phyloP scores from a whole-genome alignment of 805 yeast species.

The Tetrapisispora namnaoensis region DNA sequence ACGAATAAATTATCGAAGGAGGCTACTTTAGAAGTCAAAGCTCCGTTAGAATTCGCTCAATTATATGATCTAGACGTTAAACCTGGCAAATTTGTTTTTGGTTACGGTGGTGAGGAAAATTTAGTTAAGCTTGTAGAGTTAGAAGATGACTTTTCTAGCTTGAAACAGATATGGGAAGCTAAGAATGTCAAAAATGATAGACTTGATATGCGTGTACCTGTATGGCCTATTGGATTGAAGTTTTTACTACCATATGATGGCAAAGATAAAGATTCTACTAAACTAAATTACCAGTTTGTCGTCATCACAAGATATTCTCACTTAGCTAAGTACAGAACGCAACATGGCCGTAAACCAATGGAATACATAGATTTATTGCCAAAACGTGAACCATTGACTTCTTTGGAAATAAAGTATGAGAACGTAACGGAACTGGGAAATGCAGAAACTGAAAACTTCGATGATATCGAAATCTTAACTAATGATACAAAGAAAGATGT shows the following conservation, averaged over 20 bases:
- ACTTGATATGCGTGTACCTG: slow-evolving; percentile 71
- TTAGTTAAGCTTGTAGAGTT: slow-evolving; percentile 24
- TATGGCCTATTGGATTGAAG: slow-evolving; percentile 54
- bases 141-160: slow-evolving; percentile 17
- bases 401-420: slow-evolving; percentile 11
- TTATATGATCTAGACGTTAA: slow-evolving; percentile 36
- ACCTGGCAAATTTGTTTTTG: slow-evolving; percentile 40
- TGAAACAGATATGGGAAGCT: slow-evolving; percentile 48
- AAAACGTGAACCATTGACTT: slow-evolving; percentile 21
- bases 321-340: slow-evolving; percentile 61
- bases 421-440: slow-evolving; percentile 16
- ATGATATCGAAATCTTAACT: slow-evolving; percentile 41
- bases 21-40: slow-evolving; percentile 29
- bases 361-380: slow-evolving; percentile 25
- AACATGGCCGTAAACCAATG: slow-evolving; percentile 58
- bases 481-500: slow-evolving; percentile 65
- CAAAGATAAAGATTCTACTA: slow-evolving; percentile 15
- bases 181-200: slow-evolving; percentile 76
- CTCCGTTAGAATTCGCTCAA: slow-evolving; percentile 39
- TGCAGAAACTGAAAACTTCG: slow-evolving; percentile 9
- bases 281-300: slow-evolving; percentile 37
- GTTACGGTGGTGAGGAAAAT: slow-evolving; percentile 80
- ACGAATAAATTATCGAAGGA: slow-evolving; percentile 10
- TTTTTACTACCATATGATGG: slow-evolving; percentile 35
- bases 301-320: slow-evolving; percentile 52